phyloP scores from a whole-genome alignment of 1,284 basidiomycete genomes.

The Anthracocystis walkeri region DNA sequence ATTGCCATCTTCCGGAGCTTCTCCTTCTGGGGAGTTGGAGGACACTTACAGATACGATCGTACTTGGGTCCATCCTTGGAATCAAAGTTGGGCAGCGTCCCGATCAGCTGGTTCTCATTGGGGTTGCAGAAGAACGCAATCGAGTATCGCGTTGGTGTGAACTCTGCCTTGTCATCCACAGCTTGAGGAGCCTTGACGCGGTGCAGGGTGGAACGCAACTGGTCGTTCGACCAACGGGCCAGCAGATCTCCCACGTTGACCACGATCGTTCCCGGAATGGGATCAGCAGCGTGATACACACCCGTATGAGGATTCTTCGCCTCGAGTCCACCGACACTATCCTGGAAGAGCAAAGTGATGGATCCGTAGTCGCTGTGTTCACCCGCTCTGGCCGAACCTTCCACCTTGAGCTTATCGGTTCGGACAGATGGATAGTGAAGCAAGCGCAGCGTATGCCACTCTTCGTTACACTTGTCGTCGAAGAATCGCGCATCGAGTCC shows the following conservation, averaged over 20 bases:
- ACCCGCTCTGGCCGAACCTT: constrained; percentile 24
- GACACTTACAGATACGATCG: constrained; percentile 71
- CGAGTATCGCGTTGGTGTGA: constrained; percentile 79
- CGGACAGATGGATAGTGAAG: constrained; percentile 27
- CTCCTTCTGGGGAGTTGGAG: no score
- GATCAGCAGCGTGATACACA: constrained; percentile 26
- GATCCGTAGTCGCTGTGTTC: constrained; percentile 36
- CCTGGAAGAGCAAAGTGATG: constrained; percentile 31
- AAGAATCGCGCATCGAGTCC: constrained; percentile 64
- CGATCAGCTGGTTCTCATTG: constrained; percentile 78
- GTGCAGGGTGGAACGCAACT: constrained; percentile 23
- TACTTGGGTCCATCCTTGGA: constrained; percentile 66
- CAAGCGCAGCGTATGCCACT: constrained; percentile 30
- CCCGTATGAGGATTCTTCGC: constrained; percentile 31
- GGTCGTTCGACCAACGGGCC: constrained; percentile 28
- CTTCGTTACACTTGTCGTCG: constrained; percentile 27
- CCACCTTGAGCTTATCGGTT: constrained; percentile 24
- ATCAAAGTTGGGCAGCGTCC: constrained; percentile 75
- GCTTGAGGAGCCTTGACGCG: constrained; percentile 30
- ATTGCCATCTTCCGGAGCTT: no score
- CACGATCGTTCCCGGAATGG: constrained; percentile 23
- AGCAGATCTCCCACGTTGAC: constrained; percentile 32
- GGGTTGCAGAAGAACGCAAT: constrained; percentile 90
- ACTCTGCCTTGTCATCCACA: constrained; percentile 49
- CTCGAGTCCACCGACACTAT: constrained; percentile 25